Conservation (phyloP, 2,329 filamentous ascomycete species). For the Chaetomium globosum region DNA sequence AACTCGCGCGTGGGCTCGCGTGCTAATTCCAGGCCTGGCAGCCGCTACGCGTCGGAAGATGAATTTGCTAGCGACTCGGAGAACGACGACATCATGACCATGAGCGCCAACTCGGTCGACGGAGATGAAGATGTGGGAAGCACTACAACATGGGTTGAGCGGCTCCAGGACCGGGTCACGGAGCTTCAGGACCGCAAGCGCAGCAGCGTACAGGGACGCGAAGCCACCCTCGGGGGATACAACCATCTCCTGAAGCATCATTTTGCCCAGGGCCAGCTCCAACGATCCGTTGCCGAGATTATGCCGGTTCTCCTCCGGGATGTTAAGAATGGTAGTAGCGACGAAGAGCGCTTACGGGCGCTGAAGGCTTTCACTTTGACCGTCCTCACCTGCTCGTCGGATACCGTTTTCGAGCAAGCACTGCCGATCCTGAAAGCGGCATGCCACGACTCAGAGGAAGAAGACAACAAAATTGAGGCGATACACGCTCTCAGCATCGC, state of each 20-base stretch:
- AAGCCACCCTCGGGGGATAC: slow-evolving; percentile 64
- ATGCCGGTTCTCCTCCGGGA: slow-evolving; percentile 68
- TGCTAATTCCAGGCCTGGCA: slow-evolving; percentile 60
- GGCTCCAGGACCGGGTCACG: slow-evolving; percentile 67
- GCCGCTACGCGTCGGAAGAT: slow-evolving; percentile 66
- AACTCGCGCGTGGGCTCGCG: slow-evolving; percentile 62
- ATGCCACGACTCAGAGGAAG: slow-evolving; percentile 68
- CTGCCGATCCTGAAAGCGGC: slow-evolving; percentile 61
- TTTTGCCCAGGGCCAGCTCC: slow-evolving; percentile 65
- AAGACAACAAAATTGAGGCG: slow-evolving; percentile 66
- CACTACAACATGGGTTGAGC: slow-evolving; percentile 61
- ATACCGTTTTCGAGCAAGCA: slow-evolving; percentile 66
- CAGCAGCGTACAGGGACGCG: slow-evolving; percentile 71
- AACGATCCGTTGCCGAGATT: slow-evolving; percentile 61
- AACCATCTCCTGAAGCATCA: slow-evolving; percentile 68
- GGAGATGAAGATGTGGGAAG: slow-evolving; percentile 66
- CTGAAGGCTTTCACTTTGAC: slow-evolving; percentile 73
- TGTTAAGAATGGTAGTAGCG: slow-evolving; percentile 68
- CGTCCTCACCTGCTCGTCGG: slow-evolving; percentile 66
- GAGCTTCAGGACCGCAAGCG: slow-evolving; percentile 75
- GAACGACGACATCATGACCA: slow-evolving; percentile 52
- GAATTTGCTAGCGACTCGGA: slow-evolving; percentile 60
- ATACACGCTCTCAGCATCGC: slow-evolving; percentile 75
- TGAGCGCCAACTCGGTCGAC: slow-evolving; percentile 56
- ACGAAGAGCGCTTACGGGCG: slow-evolving; percentile 69